Percentiles rank a stretch among this genome's conserved stretches.
Conservation (phyloP, 2,329 filamentous ascomycete species). For the Diaporthe velutina region DNA sequence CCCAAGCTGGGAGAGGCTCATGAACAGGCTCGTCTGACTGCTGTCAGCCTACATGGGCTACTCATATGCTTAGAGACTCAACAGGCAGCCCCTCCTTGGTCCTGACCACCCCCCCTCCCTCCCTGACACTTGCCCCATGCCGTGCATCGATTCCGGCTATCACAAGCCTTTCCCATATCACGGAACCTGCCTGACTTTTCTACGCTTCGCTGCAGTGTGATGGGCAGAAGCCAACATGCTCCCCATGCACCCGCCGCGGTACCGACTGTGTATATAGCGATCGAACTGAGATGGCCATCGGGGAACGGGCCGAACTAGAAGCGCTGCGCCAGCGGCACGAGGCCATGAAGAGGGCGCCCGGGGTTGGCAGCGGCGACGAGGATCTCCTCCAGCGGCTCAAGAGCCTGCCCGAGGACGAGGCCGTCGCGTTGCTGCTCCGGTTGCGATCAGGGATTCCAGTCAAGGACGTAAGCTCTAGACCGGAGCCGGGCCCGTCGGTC, state of each 20-base stretch:
- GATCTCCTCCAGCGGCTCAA: constrained; percentile 1
- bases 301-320: constrained; percentile 16
- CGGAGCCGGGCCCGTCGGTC: no score
- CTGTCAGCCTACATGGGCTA: not conserved
- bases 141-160: no score
- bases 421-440: constrained; percentile 16
- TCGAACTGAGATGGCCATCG: not conserved
- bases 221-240: constrained; percentile 30
- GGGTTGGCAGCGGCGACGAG: not conserved
- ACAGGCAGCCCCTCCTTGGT: not conserved
- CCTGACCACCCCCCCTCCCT: not conserved
- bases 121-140: not conserved
- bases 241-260: constrained; percentile 31
- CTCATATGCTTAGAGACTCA: not conserved
- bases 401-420: constrained; percentile 24
- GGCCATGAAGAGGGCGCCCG: not conserved
- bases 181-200: not conserved
- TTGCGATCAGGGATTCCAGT: not conserved
- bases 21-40: not conserved
- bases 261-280: constrained; percentile 30
- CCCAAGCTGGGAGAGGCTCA: not conserved
- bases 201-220: constrained; percentile 29
- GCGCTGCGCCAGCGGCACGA: constrained; percentile 25
- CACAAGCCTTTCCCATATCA: no score
- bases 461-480: not conserved